Base-by-base conservation (phyloP, 2,329 filamentous ascomycete species). In the Phyllosticta citrichinensis region DNA sequence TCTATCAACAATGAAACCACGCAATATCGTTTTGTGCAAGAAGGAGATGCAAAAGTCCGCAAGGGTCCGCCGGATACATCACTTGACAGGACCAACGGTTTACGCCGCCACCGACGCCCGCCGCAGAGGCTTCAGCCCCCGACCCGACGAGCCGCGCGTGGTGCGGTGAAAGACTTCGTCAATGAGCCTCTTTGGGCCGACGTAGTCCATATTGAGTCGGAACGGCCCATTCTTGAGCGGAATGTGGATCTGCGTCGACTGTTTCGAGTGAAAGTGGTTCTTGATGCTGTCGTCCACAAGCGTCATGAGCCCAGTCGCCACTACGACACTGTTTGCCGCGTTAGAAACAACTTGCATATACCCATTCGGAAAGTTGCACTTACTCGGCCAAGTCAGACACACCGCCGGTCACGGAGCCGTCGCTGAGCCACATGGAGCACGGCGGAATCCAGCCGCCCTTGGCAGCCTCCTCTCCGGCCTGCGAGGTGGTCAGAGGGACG, bases 231-330 rank as follows among this genome's bases (percentile, higher is more conserved):
- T 77, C 64, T 78, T 77, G 60, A 79, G 58, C 9, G 83, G 81
- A 22, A 83, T 76, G 33, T 78, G 76, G 67, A 84, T 72, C 57
- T 78, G 77, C 17, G 79, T 79, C 61, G 74, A 74, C 61, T 77
- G 77, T 66, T 81, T 82, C 52, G 78, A 76, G 67, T 83, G 85
- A 84, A 90, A 94, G 62, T 83, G 84, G 63, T 84, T 81, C 74
- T 89, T 89, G 78, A 97, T 96, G 76, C 86, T 90, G 75, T 97
- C 91, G 70, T 97, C 93, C 57, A 95, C 87, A 53, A 97, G 83
- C 8, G 89, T 85, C 67, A 96, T 86, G 66, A 97, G 82, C 24
- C 93, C 93, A n/a, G 91, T 94, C 55, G 91, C 85, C 64, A 97
- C 83, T 64, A 97, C 87, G 65, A 96, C 87, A 73, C 91, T 96